Evolutionary conservation across 2,329 filamentous ascomycete genomes (phyloP).

Genomic region (Fulvia fulva): DNA sequence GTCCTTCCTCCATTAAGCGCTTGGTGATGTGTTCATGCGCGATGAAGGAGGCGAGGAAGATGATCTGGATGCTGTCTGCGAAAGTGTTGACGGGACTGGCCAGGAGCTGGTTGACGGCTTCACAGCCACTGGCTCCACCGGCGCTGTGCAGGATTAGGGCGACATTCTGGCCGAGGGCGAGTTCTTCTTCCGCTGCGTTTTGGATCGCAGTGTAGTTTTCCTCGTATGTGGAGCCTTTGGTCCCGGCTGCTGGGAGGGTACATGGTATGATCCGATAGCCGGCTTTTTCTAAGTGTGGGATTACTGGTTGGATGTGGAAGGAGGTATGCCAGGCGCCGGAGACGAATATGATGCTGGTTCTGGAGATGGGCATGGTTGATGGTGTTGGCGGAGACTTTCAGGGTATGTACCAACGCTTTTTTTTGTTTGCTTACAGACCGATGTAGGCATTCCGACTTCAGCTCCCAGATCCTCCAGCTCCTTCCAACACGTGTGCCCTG

Average conservation of each 20-base stretch:
- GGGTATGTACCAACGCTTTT: too few species aligned
- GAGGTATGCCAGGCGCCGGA: constrained; percentile 12
- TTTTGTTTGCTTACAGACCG: too few species aligned
- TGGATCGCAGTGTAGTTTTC: constrained; percentile 4
- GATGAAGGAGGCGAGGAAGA: constrained; percentile 10
- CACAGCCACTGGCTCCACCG: constrained; percentile 5
- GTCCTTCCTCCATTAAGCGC: not conserved
- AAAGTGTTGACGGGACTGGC: not conserved
- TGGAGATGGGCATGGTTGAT: not conserved
- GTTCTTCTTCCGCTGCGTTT: not conserved
- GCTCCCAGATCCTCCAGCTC: too few species aligned
- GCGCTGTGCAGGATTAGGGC: constrained; percentile 8
- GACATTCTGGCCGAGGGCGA: not conserved
- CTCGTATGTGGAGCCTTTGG: constrained; percentile 1
- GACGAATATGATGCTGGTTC: constrained; percentile 6
- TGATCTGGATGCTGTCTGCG: not conserved
- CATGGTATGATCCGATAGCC: constrained; percentile 4
- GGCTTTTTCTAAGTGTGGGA: constrained; percentile 7
- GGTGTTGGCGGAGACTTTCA: not conserved
- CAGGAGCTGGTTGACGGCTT: constrained; percentile 7
- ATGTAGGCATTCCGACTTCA: too few species aligned
- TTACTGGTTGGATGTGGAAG: constrained; percentile 4
- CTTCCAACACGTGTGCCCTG: too few species aligned
- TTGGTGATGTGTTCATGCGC: not conserved
- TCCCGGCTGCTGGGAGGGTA: constrained; percentile 9